Conservation (phyloP, 345 rosid genomes). For the Ricinus communis region DNA sequence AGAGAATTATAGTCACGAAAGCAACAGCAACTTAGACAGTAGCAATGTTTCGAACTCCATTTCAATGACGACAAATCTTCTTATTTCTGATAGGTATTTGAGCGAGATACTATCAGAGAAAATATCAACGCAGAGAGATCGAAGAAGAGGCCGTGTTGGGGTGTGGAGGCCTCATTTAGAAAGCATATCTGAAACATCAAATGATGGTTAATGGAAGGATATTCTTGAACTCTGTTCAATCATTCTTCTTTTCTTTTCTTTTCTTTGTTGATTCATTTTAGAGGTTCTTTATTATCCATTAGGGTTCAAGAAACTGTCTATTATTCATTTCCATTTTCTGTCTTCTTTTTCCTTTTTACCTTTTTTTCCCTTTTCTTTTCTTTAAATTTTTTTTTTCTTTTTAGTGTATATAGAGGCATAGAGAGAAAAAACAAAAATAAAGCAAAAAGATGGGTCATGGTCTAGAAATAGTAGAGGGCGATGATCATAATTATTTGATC, state of each 20-base stretch:
- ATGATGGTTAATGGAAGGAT: slow-evolving; percentile 31
- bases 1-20: slow-evolving; percentile 14
- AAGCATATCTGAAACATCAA: slow-evolving; percentile 65
- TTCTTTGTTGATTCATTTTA: slow-evolving; percentile 16
- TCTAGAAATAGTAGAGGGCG: slow-evolving; percentile 4
- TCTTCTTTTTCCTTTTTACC: slow-evolving; percentile 2
- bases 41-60: slow-evolving; percentile 17
- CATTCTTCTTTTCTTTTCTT: slow-evolving; percentile 4
- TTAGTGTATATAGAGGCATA: slow-evolving; percentile 27
- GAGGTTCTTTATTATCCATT: slow-evolving; percentile 21
- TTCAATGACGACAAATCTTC: slow-evolving; percentile 36
- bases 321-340: neutral
- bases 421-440: slow-evolving; percentile 13
- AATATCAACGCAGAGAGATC: slow-evolving; percentile 67
- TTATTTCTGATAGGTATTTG: slow-evolving; percentile 74
- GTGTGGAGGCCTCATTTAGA: slow-evolving; percentile 97
- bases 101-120: slow-evolving; percentile 93
- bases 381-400: neutral
- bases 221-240: neutral
- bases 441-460: slow-evolving; percentile 9
- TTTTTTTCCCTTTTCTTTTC: slow-evolving; percentile 12
- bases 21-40: slow-evolving; percentile 8
- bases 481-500: neutral
- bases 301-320: slow-evolving; percentile 26
- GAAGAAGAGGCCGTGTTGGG: slow-evolving; percentile 80